Conservation (phyloP, 768 basidiomycete species). For the Naematelia encephala region DNA sequence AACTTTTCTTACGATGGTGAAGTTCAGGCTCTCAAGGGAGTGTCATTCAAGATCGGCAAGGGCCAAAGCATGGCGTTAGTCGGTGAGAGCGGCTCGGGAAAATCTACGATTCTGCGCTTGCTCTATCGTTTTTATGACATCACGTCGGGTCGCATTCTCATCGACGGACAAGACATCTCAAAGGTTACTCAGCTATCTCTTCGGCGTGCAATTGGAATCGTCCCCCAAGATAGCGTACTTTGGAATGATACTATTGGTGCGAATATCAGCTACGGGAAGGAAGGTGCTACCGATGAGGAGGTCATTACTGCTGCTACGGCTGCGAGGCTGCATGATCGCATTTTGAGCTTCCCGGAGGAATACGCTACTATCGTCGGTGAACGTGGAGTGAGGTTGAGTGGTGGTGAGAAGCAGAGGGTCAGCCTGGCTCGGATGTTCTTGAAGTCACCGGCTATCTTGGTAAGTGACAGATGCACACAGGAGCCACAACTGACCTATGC, state of each 20-base stretch:
- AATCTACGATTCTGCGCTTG: slow-evolving; percentile 67
- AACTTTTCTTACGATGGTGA: slow-evolving; percentile 67
- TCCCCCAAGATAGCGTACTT: slow-evolving; percentile 69
- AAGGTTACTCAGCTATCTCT: slow-evolving; percentile 79
- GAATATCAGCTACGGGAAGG: slow-evolving; percentile 68
- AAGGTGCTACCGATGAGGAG: slow-evolving; percentile 66
- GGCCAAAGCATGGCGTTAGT: slow-evolving; percentile 86
- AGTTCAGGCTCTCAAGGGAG: slow-evolving; percentile 61
- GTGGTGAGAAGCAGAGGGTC: slow-evolving; percentile 86
- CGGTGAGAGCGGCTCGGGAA: slow-evolving; percentile 75
- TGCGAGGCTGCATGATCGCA: slow-evolving; percentile 83
- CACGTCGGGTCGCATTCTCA: slow-evolving; percentile 70
- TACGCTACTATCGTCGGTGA: slow-evolving; percentile 87
- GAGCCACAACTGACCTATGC: too few relatives aligned
- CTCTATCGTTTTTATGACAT: slow-evolving; percentile 92
- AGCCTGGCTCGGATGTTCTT: slow-evolving; percentile 81
- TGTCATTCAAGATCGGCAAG: slow-evolving; percentile 85
- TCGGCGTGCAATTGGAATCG: slow-evolving; percentile 77
- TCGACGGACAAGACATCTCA: slow-evolving; percentile 83
- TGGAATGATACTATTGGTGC: slow-evolving; percentile 50
- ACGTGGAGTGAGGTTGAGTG: slow-evolving; percentile 75
- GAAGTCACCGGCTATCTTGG: slow-evolving; percentile 76
- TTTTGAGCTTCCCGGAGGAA: slow-evolving; percentile 73
- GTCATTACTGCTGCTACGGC: slow-evolving; percentile 74
- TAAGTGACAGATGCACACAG: slow-evolving; percentile 58